Evolutionary conservation across 1,284 basidiomycete species (phyloP).

Genomic region (Cryptococcus sp.): DNA sequence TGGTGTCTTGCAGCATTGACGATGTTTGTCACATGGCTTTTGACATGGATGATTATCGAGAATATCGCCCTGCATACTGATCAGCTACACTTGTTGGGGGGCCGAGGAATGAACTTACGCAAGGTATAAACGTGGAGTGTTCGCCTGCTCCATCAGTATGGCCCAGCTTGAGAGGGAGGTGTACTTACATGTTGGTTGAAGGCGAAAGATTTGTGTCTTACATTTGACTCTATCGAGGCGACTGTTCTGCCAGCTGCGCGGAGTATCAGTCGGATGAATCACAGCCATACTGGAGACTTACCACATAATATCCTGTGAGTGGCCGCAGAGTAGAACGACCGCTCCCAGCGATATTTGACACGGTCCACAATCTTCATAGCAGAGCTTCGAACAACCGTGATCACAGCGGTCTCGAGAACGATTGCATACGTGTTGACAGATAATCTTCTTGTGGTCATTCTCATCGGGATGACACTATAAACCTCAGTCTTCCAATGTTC

Average conservation of each 20-base stretch:
- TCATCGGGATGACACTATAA: conserved; percentile 64
- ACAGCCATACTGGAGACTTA: conserved; percentile 36
- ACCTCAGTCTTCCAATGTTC: not conserved
- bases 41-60: conserved; percentile 50
- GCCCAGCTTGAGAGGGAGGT: conserved; percentile 50
- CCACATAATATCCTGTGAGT: conserved; percentile 56
- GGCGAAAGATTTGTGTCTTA: conserved; percentile 33
- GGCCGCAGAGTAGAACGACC: conserved; percentile 62
- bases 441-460: conserved; percentile 53
- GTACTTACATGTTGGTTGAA: conserved; percentile 55
- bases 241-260: conserved; percentile 51
- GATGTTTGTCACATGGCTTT: conserved; percentile 49
- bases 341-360: conserved; percentile 54
- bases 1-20: conserved; percentile 55
- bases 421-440: conserved; percentile 56
- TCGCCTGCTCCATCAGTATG: conserved; percentile 45
- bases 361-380: conserved; percentile 56
- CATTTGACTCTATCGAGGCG: not conserved
- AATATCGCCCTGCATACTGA: conserved; percentile 26
- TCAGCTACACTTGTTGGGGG: not conserved
- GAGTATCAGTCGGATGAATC: conserved; percentile 50
- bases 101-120: conserved; percentile 1
- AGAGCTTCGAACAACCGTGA: conserved; percentile 60
- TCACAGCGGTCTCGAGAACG: conserved; percentile 53
- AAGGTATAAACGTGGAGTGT: conserved; percentile 1